Conservation (phyloP, 805 yeast genomes). For the Middelhovenomyces tepae region DNA sequence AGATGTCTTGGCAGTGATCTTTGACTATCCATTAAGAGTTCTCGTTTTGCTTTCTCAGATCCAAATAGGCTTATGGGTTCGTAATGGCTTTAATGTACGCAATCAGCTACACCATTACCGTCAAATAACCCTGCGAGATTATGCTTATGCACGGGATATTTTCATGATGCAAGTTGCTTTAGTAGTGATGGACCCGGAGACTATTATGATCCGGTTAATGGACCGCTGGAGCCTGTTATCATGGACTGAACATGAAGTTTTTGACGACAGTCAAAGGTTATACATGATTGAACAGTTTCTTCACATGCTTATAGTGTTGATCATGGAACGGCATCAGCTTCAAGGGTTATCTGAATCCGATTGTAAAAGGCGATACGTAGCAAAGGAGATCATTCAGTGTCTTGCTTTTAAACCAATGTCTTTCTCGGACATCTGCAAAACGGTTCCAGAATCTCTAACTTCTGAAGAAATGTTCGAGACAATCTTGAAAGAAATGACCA, state of each 20-base stretch:
- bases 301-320: constrained; percentile 53
- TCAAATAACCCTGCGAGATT: constrained; percentile 69
- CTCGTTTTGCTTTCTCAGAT: constrained; percentile 75
- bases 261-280: constrained; percentile 34
- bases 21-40: constrained; percentile 72
- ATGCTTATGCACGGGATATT: constrained; percentile 72
- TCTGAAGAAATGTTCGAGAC: constrained; percentile 68
- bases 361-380: constrained; percentile 42
- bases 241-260: constrained; percentile 40
- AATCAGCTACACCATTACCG: constrained; percentile 75
- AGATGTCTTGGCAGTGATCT: constrained; percentile 24
- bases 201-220: constrained; percentile 47
- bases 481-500: constrained; percentile 48
- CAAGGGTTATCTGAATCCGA: constrained; percentile 39
- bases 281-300: constrained; percentile 75
- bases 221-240: constrained; percentile 59
- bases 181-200: constrained; percentile 47
- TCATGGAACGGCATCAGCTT: constrained; percentile 60
- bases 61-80: constrained; percentile 85
- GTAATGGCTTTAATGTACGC: constrained; percentile 78
- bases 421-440: constrained; percentile 59
- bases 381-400: constrained; percentile 69
- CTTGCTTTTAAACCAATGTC: constrained; percentile 68
- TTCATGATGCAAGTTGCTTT: constrained; percentile 57
- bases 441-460: constrained; percentile 67